Evolutionary conservation across 2,329 filamentous ascomycete species (phyloP), one percentile per base, ranked within the genome.

Genomic region (Xylariomycetidae sp.): DNA sequence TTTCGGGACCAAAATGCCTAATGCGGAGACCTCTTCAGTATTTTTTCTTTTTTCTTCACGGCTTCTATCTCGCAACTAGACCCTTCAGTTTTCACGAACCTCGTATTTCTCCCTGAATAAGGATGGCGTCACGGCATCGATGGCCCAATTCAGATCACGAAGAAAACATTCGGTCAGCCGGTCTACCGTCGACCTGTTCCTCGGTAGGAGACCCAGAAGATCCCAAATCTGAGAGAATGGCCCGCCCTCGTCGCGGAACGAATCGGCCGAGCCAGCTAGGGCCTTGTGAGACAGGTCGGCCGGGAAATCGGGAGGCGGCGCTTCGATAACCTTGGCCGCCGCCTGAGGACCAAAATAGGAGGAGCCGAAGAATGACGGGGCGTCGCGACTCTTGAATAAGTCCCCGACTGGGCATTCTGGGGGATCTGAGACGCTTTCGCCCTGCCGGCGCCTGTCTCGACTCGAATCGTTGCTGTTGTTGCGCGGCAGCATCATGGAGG

Each of bases 181-280:
- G 27, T 64, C 61, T 1, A 62, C 62, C 0, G 53, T 55, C 1
- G 53, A 44, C 38, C 61, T 62, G 19, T 55, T 56, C 2, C 61
- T 53, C 2, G 62, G 62, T 6, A 66, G 39, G 2, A 57, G 38
- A 0, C 62, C 62, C 4, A 65, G 46, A 1, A 66, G 42, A 29
- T 66, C 62, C 62, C 62, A 66, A 10, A 63, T 57, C 26, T 63
- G 61, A 3, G 57, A 61, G 19, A 35, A 44, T 1, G 40, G 42
- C 2, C 40, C 40, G 3, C 33, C 36, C 9, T 49, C 44, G 29
- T 40, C 37, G 9, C 42, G 38, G 8, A 38, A 42, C 6, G 44
- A 36, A 16, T 43, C 36, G 15, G 37, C 32, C 22, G 25, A 38
- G 33, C 36, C 34, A 11, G 37, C 38, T 10, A 32, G 33, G 16